These are phyloP conservation scores for Rhododendron simsii DNA, from an alignment of 148 eudicot genomes.

Conservation along the genomic window DNA sequence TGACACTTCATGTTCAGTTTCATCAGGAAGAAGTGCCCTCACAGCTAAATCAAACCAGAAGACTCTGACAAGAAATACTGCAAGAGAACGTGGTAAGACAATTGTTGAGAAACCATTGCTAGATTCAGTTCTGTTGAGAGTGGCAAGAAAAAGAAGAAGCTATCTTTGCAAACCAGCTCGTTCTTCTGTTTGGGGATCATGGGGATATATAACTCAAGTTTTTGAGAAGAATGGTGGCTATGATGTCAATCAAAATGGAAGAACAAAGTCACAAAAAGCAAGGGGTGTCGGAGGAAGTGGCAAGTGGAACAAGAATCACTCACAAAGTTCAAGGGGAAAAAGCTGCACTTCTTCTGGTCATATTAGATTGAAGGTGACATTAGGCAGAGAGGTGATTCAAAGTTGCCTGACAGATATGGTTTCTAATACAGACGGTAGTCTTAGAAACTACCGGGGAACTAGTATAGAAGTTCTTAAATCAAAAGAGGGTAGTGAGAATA, in stretches of 20 bases:
- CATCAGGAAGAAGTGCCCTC: constrained; percentile 22
- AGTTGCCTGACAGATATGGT: constrained; percentile 13
- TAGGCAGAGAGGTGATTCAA: constrained; percentile 40
- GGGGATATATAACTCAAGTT: constrained; percentile 28
- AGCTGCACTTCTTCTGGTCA: constrained; percentile 34
- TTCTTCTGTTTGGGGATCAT: constrained; percentile 65
- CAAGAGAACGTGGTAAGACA: constrained; percentile 14
- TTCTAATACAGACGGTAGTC: constrained; percentile 24
- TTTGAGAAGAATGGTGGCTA: constrained; percentile 31
- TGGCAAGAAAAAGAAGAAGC: constrained; percentile 75
- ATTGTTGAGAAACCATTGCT: constrained; percentile 3
- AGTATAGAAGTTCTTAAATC: constrained; percentile 7
- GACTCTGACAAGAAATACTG: constrained; percentile 1
- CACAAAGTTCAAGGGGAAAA: constrained; percentile 27
- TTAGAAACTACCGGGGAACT: constrained; percentile 11
- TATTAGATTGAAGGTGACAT: constrained; percentile 64
- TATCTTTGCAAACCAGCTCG: constrained; percentile 39
- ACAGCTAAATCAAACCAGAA: constrained; percentile 18
- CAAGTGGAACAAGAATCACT: constrained; percentile 34
- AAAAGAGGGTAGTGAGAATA: constrained; percentile 6
- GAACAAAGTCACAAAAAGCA: constrained; percentile 22
- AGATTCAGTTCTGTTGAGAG: constrained; percentile 29
- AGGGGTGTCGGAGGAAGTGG: constrained; percentile 34
- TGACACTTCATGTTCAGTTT: constrained; percentile 18
- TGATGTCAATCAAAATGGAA: constrained; percentile 14